Base-by-base conservation (phyloP, 179 eudicot genomes). In the Silene vulgaris region DNA sequence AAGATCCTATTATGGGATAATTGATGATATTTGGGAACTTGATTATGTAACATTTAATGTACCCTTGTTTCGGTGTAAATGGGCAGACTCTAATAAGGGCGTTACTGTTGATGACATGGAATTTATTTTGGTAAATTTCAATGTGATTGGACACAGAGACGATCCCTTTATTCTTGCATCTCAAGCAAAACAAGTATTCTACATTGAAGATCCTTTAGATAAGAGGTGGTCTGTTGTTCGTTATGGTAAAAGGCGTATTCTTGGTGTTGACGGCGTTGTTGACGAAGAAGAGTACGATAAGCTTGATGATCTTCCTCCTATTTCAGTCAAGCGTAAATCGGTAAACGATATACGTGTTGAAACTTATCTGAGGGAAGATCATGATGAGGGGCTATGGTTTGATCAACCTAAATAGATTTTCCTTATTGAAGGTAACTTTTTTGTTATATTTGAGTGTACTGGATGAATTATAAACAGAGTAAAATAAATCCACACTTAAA, bases 1-100 rank as follows among this genome's bases (percentile, higher is more conserved):
- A 21, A 37, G 23, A 57, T 21, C 76, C 20, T 73, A 26, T 2
- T 45, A 23, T 64, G 77, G 77, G 40, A 48, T 64, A 2, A 64
- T 74, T 59, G 23, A 59, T 59, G 63, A 48, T 48, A 48, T 48
- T 48, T 48, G 54, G 54, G 54, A 48, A 13, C 54, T 48, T 48
- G 54, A 48, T 0, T 48, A 48, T 13, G 54, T 13, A 1, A 13
- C 14, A 9, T 48, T 13, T 9, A 11, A 11, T 48, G 54, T 9
- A 48, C 12, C 54, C 54, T 48, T 48, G 11, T 48, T 48, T 13
- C 1, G 16, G 14, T 48, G 54, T 48, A 48, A 13, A 48, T 48
- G 54, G 54, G 54, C 54, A 9, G 54, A 48, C 12, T 48, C 54
- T 0, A 2, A 11, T 48, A 48, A 48, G 54, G 54, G 54, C 14